Evolutionary conservation across 202 grass and related monocot species (phyloP).

Genomic region (Sporobolus alterniflorus): DNA sequence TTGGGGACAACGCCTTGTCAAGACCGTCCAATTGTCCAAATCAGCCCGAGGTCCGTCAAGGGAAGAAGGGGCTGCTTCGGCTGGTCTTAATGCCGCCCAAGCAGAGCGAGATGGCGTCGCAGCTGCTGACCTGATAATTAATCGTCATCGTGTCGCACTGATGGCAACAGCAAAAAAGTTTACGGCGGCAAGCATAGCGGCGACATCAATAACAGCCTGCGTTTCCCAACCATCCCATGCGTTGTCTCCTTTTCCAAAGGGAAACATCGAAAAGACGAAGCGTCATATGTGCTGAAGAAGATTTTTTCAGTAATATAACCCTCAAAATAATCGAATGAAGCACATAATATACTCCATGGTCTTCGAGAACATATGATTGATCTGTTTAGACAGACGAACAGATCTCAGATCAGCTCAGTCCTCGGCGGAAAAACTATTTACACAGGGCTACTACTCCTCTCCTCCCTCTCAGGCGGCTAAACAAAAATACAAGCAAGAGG

Average conservation of each 20-base stretch:
- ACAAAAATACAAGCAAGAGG: constrained; percentile 42
- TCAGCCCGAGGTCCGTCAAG: background rate
- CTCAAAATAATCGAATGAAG: background rate
- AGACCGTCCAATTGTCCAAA: background rate
- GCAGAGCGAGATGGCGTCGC: background rate
- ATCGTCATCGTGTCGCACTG: constrained; percentile 26
- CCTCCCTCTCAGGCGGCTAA: too few species aligned
- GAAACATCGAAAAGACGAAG: background rate
- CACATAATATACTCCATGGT: constrained; percentile 36
- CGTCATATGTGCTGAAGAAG: background rate
- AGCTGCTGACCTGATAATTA: constrained; percentile 1
- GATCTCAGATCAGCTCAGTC: constrained; percentile 49
- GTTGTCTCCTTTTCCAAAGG: background rate
- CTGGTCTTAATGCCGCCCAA: background rate
- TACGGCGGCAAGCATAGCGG: background rate
- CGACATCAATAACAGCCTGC: constrained; percentile 5
- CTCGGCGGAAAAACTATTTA: constrained; percentile 56
- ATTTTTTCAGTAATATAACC: background rate
- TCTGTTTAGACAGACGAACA: constrained; percentile 39
- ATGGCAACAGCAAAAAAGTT: constrained; percentile 6
- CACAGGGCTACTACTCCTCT: constrained; percentile 4
- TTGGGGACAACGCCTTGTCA: background rate
- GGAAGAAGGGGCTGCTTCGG: background rate
- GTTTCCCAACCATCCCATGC: background rate
- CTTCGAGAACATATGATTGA: constrained; percentile 27